Percentiles rank a stretch among this genome's conserved stretches.
phyloP scores from a whole-genome alignment of 352 stramenopile genomes.

The Pythium aphanidermatum region DNA sequence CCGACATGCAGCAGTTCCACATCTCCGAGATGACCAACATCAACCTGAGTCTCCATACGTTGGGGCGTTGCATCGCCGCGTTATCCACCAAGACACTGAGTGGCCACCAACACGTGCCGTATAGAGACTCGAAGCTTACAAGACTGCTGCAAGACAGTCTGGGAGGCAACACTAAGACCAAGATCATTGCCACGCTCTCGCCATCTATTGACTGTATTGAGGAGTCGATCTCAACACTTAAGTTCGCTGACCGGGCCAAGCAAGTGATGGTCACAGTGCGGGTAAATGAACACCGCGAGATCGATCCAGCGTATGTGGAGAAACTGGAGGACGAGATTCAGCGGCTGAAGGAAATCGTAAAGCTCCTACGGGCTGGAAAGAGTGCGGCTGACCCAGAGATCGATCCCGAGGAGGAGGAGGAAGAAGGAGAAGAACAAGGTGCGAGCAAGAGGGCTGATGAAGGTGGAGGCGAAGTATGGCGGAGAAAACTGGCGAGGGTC shows the following conservation, averaged over 20 bases:
- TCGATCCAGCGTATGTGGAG: conserved; percentile 85
- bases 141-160: conserved; percentile 87
- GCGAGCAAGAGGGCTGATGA: not conserved
- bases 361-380: conserved; percentile 25
- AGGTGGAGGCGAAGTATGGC: not conserved
- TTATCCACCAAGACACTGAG: conserved; percentile 33
- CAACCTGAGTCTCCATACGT: conserved; percentile 89
- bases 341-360: conserved; percentile 60
- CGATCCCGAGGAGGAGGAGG: not conserved
- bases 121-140: conserved; percentile 92
- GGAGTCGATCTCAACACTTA: conserved; percentile 91
- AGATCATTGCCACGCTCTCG: conserved; percentile 89
- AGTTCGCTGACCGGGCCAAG: conserved; percentile 91
- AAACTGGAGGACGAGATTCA: conserved; percentile 84
- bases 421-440: not conserved
- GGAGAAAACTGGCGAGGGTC: conserved; percentile 32
- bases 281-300: conserved; percentile 79
- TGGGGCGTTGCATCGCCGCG: conserved; percentile 85
- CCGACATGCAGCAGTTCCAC: conserved; percentile 79
- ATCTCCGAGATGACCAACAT: conserved; percentile 94
- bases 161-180: conserved; percentile 86
- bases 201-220: conserved; percentile 82
- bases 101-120: conserved; percentile 76
- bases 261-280: conserved; percentile 86
- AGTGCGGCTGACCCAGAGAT: not conserved